Evolutionary conservation across 345 rosid species (phyloP).

Genomic region (Lepidium didymum): DNA sequence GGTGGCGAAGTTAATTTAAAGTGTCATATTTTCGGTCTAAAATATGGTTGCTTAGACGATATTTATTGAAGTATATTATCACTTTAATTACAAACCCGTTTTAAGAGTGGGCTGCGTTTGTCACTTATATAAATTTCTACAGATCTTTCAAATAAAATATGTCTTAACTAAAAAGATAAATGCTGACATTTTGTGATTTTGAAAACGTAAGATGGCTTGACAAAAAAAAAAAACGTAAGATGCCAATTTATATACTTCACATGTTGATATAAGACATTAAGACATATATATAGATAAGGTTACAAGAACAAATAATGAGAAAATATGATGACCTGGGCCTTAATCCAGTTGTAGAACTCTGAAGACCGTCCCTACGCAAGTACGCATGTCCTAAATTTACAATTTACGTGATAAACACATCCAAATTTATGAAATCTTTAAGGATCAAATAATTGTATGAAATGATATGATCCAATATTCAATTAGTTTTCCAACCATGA

Average conservation of each 20-base stretch:
- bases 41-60: not conserved
- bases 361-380: not conserved
- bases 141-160: not conserved
- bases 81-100: not conserved
- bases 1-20: not conserved
- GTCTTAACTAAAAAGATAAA: not conserved
- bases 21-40: constrained; percentile 6
- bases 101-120: not conserved
- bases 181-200: not conserved
- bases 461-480: too few relatives aligned
- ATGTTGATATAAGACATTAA: not conserved
- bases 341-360: not conserved
- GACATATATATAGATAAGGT: not conserved
- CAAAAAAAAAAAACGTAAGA: not conserved
- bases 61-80: not conserved
- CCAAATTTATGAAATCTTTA: too few relatives aligned
- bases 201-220: not conserved
- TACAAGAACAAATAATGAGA: too few relatives aligned
- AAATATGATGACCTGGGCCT: constrained; percentile 11
- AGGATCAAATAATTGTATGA: too few relatives aligned
- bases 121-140: not conserved
- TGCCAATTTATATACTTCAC: not conserved
- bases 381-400: too few relatives aligned
- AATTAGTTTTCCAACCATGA: too few relatives aligned
- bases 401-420: too few relatives aligned